A percentile compares a stretch with the other conserved stretches of the same genome.
These are phyloP conservation scores for Cystobasidium sp. DNA, from an alignment of 1,284 basidiomycete genomes.

Conservation along the genomic window DNA sequence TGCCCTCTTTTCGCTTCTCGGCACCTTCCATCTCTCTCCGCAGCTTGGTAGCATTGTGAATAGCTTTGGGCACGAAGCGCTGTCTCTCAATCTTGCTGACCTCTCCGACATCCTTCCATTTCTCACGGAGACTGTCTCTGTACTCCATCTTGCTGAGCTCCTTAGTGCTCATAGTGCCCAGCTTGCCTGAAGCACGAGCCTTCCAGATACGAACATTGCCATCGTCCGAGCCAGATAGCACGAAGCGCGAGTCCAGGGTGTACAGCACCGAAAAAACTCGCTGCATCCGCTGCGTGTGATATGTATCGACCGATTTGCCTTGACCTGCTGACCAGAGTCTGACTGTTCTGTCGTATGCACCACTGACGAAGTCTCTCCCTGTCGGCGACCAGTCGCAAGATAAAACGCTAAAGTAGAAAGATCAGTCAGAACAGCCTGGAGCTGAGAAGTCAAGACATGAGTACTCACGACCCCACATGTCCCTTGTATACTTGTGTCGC, in stretches of 20 bases:
- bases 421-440: neutral
- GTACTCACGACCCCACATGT: slow-evolving; percentile 80
- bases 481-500: slow-evolving; percentile 96
- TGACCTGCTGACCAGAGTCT: slow-evolving; percentile 89
- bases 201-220: slow-evolving; percentile 98
- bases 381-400: slow-evolving; percentile 68
- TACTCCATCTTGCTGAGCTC: slow-evolving; percentile 94
- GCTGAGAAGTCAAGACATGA: neutral
- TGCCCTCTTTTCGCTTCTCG: slow-evolving; percentile 87
- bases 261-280: slow-evolving; percentile 65
- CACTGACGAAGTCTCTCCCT: slow-evolving; percentile 92
- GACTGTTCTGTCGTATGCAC: slow-evolving; percentile 93
- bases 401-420: slow-evolving; percentile 51
- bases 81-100: slow-evolving; percentile 80
- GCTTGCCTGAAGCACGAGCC: slow-evolving; percentile 84
- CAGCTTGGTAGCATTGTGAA: slow-evolving; percentile 83
- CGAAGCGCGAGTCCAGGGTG: slow-evolving; percentile 89
- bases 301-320: slow-evolving; percentile 84
- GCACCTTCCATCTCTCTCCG: slow-evolving; percentile 94
- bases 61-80: slow-evolving; percentile 85
- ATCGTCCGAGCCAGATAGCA: slow-evolving; percentile 93
- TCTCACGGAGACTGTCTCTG: slow-evolving; percentile 80
- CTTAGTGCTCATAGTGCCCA: slow-evolving; percentile 87
- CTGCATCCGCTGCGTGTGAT: slow-evolving; percentile 99
- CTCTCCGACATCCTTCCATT: slow-evolving; percentile 84